Base-by-base conservation (phyloP, 1,139 yeast genomes). In the Hyphopichia wangnamkhiaoensis region DNA sequence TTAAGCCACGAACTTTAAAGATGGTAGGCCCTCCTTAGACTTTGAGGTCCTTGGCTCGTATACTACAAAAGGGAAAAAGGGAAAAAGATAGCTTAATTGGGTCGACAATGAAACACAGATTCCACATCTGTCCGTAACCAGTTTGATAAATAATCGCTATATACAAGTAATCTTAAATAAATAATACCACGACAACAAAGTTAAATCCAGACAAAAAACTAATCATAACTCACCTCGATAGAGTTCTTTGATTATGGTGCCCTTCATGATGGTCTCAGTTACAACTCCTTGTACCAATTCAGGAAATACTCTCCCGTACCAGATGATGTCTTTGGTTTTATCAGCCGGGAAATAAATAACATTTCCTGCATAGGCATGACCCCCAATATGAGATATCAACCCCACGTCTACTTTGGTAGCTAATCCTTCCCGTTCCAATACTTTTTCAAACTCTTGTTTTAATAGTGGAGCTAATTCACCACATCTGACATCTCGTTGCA, bases 291-390 rank as follows among this genome's bases (percentile, higher is more conserved):
- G 89, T 9, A 84, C 84, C 35, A 75, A 71, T n/a, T 65, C 61
- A 0, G 89, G 87, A 38, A 66, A 63, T 1, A 84, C 88, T 39
- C 84, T 60, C 0, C 93, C 91, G 52, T 85, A 85, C 91, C 91
- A 85, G 1, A 80, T 61, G 5, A 67, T 56, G n/a, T 72, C 61
- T 1, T 73, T 71, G 10, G 58, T 48, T 8, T 58, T 52, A 34
- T 70, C 72, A 18, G 40, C 40, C 2, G 75, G 71, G 46, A 78
- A 78, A 40, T 75, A 75, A 2, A 84, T 61, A 14, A 85, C 79
- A 53, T 85, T 85, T 0, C 93, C 94, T 2, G 94, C 93, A 56
- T 80, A 85, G 1, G 72, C 85, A 54, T 85, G 94, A 0, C 94
- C 94, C 0, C 93, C 91, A 32, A 85, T 66, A 55, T 85, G 94